A percentile compares a stretch with the other conserved stretches of the same genome.
phyloP scores from a whole-genome alignment of 306 rosid genomes.

The Sindora glabra region DNA sequence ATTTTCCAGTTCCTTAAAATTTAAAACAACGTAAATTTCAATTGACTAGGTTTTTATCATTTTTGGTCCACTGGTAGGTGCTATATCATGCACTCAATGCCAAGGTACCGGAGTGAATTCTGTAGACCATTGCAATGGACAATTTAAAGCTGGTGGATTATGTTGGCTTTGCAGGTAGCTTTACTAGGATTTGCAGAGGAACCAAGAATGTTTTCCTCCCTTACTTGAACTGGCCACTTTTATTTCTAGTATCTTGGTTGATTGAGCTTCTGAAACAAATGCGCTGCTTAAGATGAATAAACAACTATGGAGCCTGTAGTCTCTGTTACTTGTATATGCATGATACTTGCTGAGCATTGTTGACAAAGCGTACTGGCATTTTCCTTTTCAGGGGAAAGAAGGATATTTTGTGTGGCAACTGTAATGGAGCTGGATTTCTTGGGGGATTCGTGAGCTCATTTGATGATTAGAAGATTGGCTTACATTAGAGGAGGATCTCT shows the following conservation, averaged over 20 bases:
- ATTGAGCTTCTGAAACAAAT: no score
- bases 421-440: constrained; percentile 92
- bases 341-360: no score
- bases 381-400: constrained; percentile 92
- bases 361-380: no score
- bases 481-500: background rate
- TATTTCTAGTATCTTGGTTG: no score
- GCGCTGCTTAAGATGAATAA: no score
- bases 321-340: no score
- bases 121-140: constrained; percentile 91
- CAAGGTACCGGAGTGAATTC: constrained; percentile 80
- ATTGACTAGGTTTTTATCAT: background rate
- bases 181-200: background rate
- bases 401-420: constrained; percentile 74
- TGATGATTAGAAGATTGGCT: constrained; percentile 45
- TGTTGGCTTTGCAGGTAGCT: constrained; percentile 98
- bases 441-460: constrained; percentile 92
- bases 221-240: background rate
- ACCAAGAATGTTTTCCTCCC: background rate
- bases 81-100: constrained; percentile 59
- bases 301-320: no score
- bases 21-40: no score
- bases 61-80: constrained; percentile 45
- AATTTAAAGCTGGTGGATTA: constrained; percentile 78
- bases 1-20: background rate